phyloP scores from a whole-genome alignment of 805 yeast species.

The Zygotorulaspora florentina region DNA sequence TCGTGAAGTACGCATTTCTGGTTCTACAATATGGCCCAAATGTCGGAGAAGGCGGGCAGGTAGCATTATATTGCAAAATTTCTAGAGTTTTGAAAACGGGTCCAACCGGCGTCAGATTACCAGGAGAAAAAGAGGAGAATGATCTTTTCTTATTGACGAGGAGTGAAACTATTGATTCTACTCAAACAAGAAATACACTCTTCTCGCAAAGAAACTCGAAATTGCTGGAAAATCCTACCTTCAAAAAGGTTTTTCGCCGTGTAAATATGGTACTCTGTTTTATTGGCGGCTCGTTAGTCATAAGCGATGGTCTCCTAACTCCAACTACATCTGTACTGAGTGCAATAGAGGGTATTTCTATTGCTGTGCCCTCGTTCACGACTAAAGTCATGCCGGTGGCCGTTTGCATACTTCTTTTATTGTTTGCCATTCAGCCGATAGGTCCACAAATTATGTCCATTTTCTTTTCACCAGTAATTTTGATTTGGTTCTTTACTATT shows the following conservation, averaged over 20 bases:
- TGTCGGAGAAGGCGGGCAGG: constrained; percentile 60
- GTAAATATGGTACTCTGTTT: constrained; percentile 39
- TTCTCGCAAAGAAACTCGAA: background rate
- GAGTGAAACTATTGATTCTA: constrained; percentile 19
- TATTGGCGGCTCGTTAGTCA: constrained; percentile 52
- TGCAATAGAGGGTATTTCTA: constrained; percentile 53
- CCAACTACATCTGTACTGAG: constrained; percentile 61
- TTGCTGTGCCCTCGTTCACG: constrained; percentile 44
- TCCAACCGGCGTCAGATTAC: constrained; percentile 41
- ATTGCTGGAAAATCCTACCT: constrained; percentile 2
- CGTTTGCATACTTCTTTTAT: constrained; percentile 42
- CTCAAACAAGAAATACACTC: constrained; percentile 32
- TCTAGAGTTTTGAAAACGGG: constrained; percentile 47
- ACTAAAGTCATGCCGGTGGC: constrained; percentile 46
- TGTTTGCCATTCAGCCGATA: constrained; percentile 45
- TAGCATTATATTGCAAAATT: constrained; percentile 58
- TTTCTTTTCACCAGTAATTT: constrained; percentile 51
- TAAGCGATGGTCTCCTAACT: constrained; percentile 58
- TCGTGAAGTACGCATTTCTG: constrained; percentile 47
- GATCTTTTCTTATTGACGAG: constrained; percentile 36
- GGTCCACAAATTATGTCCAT: constrained; percentile 49
- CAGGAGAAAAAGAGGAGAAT: constrained; percentile 34
- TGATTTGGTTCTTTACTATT: constrained; percentile 47
- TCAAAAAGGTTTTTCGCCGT: constrained; percentile 1
- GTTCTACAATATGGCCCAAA: constrained; percentile 51